Base-by-base conservation (phyloP, 2,329 filamentous ascomycete genomes). In the Mariannaea sp. region DNA sequence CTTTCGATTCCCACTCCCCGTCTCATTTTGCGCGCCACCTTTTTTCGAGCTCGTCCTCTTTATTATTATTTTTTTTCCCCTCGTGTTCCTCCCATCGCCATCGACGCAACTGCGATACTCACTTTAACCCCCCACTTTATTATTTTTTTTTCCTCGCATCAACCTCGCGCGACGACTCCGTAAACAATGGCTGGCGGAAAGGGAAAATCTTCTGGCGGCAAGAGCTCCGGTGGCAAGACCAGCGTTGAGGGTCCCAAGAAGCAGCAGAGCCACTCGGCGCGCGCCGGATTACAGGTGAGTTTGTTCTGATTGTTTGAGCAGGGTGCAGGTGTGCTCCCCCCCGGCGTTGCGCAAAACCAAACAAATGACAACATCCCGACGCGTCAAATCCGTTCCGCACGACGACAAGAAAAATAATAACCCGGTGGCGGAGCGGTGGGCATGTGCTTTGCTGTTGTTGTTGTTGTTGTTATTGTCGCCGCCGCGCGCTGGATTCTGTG, bases 261-360 rank as follows among this genome's bases (percentile, higher is more conserved):
- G 81, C 88, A 90, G 71, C 90, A 95, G 79, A 96, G 94, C 79
- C 92, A 96, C 81, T 96, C 92, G 68, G 90, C 91, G 71, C 92
- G 94, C 76, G 92, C 92, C 73, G 92, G 92, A 72, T 84, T 97
- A 66, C 92, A 97, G 88, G 92, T 97, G 81, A 82, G 90, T 65
- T 43, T 35, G n/a, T n/a, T n/a, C n/a, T 60, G 19, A 22, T 33
- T 39, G 38, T 16, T 17, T 26, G 30, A n/a, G n/a, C n/a, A n/a
- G n/a, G n/a, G n/a, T n/a, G n/a, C n/a, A n/a, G n/a, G n/a, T n/a
- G n/a, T n/a, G n/a, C n/a, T n/a, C n/a, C n/a, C n/a, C n/a, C n/a
- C n/a, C n/a, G n/a, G n/a, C n/a, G n/a, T n/a, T n/a, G n/a, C n/a
- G n/a, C n/a, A n/a, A n/a, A n/a, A n/a, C n/a, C n/a, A n/a, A n/a